Evolutionary conservation across 2,329 filamentous ascomycete species (phyloP).

Genomic region (Pleurostoma richardsiae): DNA sequence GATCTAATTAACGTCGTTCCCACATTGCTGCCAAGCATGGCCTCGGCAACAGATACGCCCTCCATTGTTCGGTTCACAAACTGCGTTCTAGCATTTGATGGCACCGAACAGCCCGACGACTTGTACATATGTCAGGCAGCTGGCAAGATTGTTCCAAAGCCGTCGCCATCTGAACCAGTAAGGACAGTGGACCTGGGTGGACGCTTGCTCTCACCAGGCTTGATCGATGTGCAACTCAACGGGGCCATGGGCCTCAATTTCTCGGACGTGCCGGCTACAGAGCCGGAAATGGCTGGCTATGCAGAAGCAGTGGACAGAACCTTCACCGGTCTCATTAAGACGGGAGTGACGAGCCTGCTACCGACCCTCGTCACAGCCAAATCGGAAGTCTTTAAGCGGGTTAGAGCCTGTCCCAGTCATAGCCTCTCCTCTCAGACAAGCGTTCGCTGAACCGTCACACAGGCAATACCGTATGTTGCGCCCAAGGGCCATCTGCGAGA

Average conservation of each 20-base stretch:
- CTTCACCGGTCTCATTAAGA: slow-evolving; percentile 63
- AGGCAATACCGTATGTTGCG: neutral
- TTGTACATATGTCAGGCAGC: neutral
- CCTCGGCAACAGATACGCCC: neutral
- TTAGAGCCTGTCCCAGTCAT: slow-evolving; percentile 18
- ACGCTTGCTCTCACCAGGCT: slow-evolving; percentile 71
- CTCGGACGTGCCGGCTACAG: slow-evolving; percentile 53
- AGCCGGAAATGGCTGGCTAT: slow-evolving; percentile 57
- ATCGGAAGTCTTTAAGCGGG: slow-evolving; percentile 70
- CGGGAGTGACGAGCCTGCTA: slow-evolving; percentile 77
- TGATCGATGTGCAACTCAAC: slow-evolving; percentile 84
- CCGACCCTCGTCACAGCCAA: slow-evolving; percentile 75
- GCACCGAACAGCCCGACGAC: neutral
- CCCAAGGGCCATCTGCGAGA: slow-evolving; percentile 49
- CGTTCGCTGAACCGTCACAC: neutral
- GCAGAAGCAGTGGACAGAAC: slow-evolving; percentile 62
- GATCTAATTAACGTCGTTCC: no score
- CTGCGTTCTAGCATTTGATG: neutral
- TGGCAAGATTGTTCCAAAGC: neutral
- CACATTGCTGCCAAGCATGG: neutral
- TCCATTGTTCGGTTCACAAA: neutral
- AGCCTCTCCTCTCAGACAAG: neutral
- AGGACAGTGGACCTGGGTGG: slow-evolving; percentile 63
- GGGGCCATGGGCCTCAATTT: slow-evolving; percentile 86
- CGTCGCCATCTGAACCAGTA: neutral